Evolutionary conservation across 2,329 filamentous ascomycete species (phyloP), one percentile per base, ranked within the genome.

Genomic region (Bipolaris cookei): DNA sequence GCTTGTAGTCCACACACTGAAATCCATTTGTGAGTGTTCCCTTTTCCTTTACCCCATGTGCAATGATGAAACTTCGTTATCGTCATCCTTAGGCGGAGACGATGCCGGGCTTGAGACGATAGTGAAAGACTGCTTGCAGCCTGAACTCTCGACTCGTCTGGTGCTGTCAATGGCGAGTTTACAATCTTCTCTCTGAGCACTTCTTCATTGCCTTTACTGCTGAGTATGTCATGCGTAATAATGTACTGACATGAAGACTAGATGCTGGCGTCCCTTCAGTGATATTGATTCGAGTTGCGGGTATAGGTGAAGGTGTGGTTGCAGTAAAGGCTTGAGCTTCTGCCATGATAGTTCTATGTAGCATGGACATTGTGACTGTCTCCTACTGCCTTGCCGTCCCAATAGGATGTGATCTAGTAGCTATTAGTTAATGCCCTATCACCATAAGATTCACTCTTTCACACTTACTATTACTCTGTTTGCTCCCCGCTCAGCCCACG

Each of bases 21-120:
- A 13, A 23, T 28, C 13, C 18, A 37, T 3, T 13, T 32, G 64
- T 69, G 60, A 44, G 63, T 64, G 18, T 8, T 7, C 39, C 48
- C 38, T 20, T 48, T 43, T 50, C 38, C 56, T 46, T 39, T 34
- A 20, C 23, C 43, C 38, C 54, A 34, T 32, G 25, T 65, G 57
- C 61, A 72, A 89, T 94, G 92, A 96, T 94, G 92, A 95, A 87
- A 82, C 77, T 77, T 79, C 84, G 80, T 84, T 92, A 93, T 92
- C 90, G 91, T 96, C 92, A 96, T 96, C 92, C 92, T 96, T 96
- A 96, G 91, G 83, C 92, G 85, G 88, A 96, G 69, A 68, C 58
- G 48, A 56, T 37, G 55, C 42, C 44, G 20, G 58, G 55, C 63
- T 69, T 68, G 67, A 70, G 67, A 62, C 54, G 56, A 54, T 51